Conservation (phyloP, 495 filamentous ascomycete species). For the Penicillium pancosmium region DNA sequence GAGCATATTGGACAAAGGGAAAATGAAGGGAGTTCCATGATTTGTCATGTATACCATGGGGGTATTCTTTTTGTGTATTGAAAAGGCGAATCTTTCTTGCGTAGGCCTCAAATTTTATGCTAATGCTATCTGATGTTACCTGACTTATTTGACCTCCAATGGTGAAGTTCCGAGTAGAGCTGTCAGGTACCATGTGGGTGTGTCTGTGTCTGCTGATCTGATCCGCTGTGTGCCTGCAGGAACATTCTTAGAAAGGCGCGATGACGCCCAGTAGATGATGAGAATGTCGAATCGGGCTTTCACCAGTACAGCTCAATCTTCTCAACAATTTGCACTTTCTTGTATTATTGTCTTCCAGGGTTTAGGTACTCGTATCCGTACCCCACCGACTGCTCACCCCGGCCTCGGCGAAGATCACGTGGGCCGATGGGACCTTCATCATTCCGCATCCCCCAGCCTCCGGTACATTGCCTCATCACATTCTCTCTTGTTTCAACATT, state of each 20-base stretch:
- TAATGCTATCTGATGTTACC: conserved; percentile 34
- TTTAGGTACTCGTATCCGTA: not conserved
- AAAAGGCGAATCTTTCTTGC: conserved; percentile 35
- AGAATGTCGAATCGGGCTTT: too few relatives aligned
- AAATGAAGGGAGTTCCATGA: conserved; percentile 22
- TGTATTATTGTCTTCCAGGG: not conserved
- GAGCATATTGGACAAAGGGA: conserved; percentile 3
- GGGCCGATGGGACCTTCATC: conserved; percentile 12
- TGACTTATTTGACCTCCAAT: conserved; percentile 5
- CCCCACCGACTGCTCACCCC: not conserved
- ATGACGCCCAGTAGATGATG: not conserved
- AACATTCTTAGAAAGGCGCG: not conserved
- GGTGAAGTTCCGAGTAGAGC: conserved; percentile 7
- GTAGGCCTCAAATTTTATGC: conserved; percentile 28
- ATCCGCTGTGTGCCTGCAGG: conserved; percentile 10
- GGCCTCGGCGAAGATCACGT: conserved; percentile 27
- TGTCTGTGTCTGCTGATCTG: conserved; percentile 9
- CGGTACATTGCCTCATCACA: conserved; percentile 6
- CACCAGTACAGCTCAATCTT: not conserved
- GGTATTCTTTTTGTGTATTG: conserved; percentile 26
- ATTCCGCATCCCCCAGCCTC: conserved; percentile 21
- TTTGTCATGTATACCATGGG: conserved; percentile 31
- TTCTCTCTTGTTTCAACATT: not conserved
- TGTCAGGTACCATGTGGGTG: conserved; percentile 8
- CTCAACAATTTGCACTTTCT: not conserved